These are phyloP conservation scores for Botrytis pseudocinerea DNA, from an alignment of 2,329 filamentous ascomycete genomes.

Conservation along the genomic window DNA sequence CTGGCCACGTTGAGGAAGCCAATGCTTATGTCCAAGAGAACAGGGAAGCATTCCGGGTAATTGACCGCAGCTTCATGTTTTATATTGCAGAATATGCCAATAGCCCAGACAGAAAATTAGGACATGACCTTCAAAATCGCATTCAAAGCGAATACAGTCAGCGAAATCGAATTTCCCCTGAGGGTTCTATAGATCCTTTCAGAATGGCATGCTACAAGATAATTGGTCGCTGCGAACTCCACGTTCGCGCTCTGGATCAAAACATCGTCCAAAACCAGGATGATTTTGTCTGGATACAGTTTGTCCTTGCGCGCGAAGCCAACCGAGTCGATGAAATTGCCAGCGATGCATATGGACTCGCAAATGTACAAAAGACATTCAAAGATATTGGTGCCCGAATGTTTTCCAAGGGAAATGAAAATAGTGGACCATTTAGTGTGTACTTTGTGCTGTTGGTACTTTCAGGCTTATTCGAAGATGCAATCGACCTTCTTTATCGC, in stretches of 20 bases:
- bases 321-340: constrained; percentile 65
- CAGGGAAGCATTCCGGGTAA: constrained; percentile 77
- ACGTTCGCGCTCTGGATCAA: constrained; percentile 63
- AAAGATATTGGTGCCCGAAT: constrained; percentile 87
- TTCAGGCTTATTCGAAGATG: constrained; percentile 91
- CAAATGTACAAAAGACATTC: constrained; percentile 75
- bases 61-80: constrained; percentile 85
- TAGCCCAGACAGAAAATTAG: constrained; percentile 74
- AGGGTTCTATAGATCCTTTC: constrained; percentile 89
- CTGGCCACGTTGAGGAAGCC: constrained; percentile 81
- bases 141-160: constrained; percentile 90
- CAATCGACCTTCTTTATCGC: constrained; percentile 84
- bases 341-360: constrained; percentile 63
- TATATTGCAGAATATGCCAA: constrained; percentile 86
- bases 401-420: constrained; percentile 77
- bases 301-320: constrained; percentile 67
- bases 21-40: constrained; percentile 82
- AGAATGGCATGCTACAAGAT: constrained; percentile 98
- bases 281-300: constrained; percentile 73
- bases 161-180: constrained; percentile 77
- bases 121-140: constrained; percentile 76
- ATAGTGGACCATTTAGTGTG: constrained; percentile 75
- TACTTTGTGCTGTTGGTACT: constrained; percentile 93
- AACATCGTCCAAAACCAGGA: constrained; percentile 54
- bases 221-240: constrained; percentile 75